Base-by-base conservation (phyloP, 192 early-diverging fungal genomes). In the Pilobolus umbonatus region DNA sequence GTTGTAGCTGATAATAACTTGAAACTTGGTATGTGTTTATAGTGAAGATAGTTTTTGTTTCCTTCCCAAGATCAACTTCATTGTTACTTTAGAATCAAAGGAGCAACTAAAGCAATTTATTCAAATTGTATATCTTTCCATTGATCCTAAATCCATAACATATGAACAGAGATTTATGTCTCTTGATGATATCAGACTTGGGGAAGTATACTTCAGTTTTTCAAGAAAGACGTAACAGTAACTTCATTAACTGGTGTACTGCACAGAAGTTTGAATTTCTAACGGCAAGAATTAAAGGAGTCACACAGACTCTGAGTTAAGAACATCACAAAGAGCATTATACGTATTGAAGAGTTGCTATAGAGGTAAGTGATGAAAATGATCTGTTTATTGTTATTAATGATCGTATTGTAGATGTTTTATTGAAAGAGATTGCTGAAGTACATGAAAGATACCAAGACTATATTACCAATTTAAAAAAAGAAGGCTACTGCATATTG, bases 291-390 rank as follows among this genome's bases (percentile, higher is more conserved):
- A 5, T 19, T 50, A 31, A 50, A 50, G 28, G 48, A 29, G 30
- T 25, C 45, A 24, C 22, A 12, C 3, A 47, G 22, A 26, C 45
- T 26, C 22, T 47, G 45, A 47, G 24, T 11, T 47, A 47, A 25
- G 45, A 47, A 25, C 1, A 26, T 47, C 22, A 47, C 45, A 47
- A 47, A 47, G 45, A 47, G 24, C 0, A 47, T 48, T 48, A 48
- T 48, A 48, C 24, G 46, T 48, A 48, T 48, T 48, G 28, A 28
- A 28, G 24, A 26, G 46, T 29, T 11, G 26, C 46, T 48, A 48
- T 48, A 48, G 11, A n/a, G n/a, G n/a, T n/a, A n/a, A n/a, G n/a
- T n/a, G n/a, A n/a, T 48, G 46, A 48, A 48, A 21, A 48, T 48
- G 14, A 48, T 15, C 25, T 48, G 46, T 48, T 48, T 48, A 48